phyloP scores from a whole-genome alignment of 768 basidiomycete genomes.

The Xerocomus brunneocitrinus region DNA sequence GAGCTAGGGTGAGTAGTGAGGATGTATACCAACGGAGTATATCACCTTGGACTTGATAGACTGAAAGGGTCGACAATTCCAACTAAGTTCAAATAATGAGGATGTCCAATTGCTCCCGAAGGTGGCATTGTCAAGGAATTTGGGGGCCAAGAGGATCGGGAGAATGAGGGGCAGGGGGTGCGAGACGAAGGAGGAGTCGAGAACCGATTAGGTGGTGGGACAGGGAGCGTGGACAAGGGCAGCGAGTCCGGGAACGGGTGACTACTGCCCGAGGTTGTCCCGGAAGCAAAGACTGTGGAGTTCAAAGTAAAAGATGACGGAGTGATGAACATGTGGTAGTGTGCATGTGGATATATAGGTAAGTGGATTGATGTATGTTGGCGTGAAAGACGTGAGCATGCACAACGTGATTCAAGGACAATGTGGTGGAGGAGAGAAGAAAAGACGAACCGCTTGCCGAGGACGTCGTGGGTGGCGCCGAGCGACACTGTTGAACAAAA shows the following conservation, averaged over 20 bases:
- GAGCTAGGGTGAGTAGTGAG: slow-evolving; percentile 2
- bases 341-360: slow-evolving; percentile 21
- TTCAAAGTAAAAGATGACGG: slow-evolving; percentile 19
- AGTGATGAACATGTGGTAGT: slow-evolving; percentile 25
- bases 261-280: slow-evolving; percentile 4
- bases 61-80: background rate
- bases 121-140: slow-evolving; percentile 3
- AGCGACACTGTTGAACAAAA: background rate
- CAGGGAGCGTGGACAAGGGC: slow-evolving; percentile 17
- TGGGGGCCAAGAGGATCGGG: slow-evolving; percentile 1
- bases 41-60: slow-evolving; percentile 11
- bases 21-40: background rate
- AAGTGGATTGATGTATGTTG: too few relatives aligned
- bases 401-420: too few relatives aligned
- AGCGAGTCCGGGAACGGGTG: slow-evolving; percentile 11
- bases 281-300: slow-evolving; percentile 8
- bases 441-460: slow-evolving; percentile 12
- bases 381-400: too few relatives aligned
- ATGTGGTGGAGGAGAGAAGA: slow-evolving; percentile 2
- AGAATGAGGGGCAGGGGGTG: background rate
- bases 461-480: background rate
- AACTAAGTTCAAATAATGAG: background rate
- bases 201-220: slow-evolving; percentile 7
- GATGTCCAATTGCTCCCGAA: background rate
- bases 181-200: slow-evolving; percentile 1